Conservation (phyloP, 108 stramenopile species). For the Bacterosira constricta region DNA sequence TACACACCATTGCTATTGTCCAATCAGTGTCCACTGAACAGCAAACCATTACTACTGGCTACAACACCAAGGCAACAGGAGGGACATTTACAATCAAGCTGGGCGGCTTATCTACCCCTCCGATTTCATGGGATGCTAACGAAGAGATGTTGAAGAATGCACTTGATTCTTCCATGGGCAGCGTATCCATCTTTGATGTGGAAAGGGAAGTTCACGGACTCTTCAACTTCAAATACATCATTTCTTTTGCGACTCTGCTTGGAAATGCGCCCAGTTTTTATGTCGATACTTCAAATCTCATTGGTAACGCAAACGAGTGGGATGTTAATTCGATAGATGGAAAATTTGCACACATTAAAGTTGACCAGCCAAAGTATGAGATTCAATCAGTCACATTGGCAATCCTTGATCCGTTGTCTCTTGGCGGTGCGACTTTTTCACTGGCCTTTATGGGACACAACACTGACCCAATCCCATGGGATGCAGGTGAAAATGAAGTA, state of each 20-base stretch:
- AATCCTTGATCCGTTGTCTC: neutral
- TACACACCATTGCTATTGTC: conserved; percentile 65
- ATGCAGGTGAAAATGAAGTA: conserved; percentile 51
- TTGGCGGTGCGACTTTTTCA: conserved; percentile 14
- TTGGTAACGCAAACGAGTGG: conserved; percentile 35
- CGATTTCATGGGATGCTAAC: conserved; percentile 66
- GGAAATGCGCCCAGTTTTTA: conserved; percentile 59
- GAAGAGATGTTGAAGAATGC: conserved; percentile 17
- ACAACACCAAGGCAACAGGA: conserved; percentile 32
- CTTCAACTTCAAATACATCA: conserved; percentile 64
- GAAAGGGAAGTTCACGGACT: conserved; percentile 25
- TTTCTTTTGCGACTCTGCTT: conserved; percentile 65
- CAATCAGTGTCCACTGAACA: conserved; percentile 44
- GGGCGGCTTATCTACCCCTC: conserved; percentile 30
- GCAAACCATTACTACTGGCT: conserved; percentile 56
- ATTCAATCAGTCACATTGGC: conserved; percentile 14
- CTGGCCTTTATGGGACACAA: conserved; percentile 22
- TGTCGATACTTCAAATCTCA: conserved; percentile 53
- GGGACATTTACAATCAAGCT: conserved; percentile 54
- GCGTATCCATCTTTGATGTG: conserved; percentile 31
- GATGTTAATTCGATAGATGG: conserved; percentile 43
- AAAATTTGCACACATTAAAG: conserved; percentile 41
- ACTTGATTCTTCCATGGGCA: conserved; percentile 28
- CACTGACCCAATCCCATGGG: conserved; percentile 31
- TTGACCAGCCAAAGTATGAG: conserved; percentile 18